Percentiles rank a stretch among this genome's conserved stretches.
Evolutionary conservation across 352 stramenopile species (phyloP).

Genomic region (Globisporangium mamillatum): DNA sequence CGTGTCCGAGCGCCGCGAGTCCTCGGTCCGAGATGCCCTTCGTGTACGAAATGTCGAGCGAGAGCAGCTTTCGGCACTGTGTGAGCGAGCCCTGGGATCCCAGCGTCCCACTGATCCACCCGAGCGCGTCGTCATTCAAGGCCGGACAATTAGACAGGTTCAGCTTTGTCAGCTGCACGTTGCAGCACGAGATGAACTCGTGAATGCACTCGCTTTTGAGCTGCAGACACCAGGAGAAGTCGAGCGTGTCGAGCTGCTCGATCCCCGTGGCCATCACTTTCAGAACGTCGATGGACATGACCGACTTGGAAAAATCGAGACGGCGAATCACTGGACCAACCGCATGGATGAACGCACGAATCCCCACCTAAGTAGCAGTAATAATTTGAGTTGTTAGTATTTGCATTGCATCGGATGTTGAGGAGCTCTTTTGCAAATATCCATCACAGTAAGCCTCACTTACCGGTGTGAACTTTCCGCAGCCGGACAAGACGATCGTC

Average conservation of each 20-base stretch:
- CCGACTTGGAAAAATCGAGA: conserved; percentile 51
- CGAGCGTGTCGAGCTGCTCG: conserved; percentile 43
- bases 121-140: conserved; percentile 71
- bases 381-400: not conserved
- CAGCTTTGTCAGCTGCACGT: conserved; percentile 41
- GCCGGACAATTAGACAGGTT: conserved; percentile 56
- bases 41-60: conserved; percentile 68
- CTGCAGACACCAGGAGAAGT: conserved; percentile 58
- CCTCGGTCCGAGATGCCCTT: conserved; percentile 55
- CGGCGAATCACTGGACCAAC: conserved; percentile 43
- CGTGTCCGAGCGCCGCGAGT: conserved; percentile 40
- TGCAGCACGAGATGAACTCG: conserved; percentile 76
- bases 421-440: not conserved
- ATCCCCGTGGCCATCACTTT: conserved; percentile 75
- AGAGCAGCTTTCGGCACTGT: conserved; percentile 56
- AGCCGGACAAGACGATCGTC: conserved; percentile 48
- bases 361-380: conserved; percentile 41
- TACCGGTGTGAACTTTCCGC: conserved; percentile 50
- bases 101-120: conserved; percentile 64
- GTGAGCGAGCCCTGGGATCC: conserved; percentile 63
- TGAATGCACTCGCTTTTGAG: conserved; percentile 56
- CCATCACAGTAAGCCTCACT: not conserved
- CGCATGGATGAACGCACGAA: conserved; percentile 64
- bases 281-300: conserved; percentile 49
- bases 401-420: not conserved